Evolutionary conservation across 2,329 filamentous ascomycete species (phyloP).

Genomic region (Davidsoniella neocaledoniae): DNA sequence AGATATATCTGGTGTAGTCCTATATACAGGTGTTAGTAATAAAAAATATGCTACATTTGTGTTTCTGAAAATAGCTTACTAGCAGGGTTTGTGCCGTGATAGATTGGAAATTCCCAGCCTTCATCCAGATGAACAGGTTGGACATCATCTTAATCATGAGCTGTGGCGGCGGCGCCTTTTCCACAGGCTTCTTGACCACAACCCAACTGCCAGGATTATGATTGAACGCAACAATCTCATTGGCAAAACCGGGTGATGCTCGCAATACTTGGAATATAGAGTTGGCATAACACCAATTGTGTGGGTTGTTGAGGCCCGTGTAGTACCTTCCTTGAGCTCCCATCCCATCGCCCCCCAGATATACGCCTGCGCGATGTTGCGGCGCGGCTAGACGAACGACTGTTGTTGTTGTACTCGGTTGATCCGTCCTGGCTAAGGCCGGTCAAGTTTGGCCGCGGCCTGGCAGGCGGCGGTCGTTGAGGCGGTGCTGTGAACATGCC

Average conservation of each 20-base stretch:
- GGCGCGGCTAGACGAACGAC: slow-evolving; percentile 19
- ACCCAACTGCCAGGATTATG: slow-evolving; percentile 47
- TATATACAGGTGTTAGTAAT: slow-evolving; percentile 18
- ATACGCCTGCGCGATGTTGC: neutral
- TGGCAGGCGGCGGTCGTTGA: slow-evolving; percentile 34
- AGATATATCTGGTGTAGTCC: slow-evolving; percentile 35
- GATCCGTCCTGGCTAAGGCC: slow-evolving; percentile 10
- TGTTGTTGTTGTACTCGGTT: slow-evolving; percentile 1
- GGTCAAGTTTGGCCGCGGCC: slow-evolving; percentile 52
- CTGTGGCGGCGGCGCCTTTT: slow-evolving; percentile 35
- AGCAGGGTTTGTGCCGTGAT: slow-evolving; percentile 41
- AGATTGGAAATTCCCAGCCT: slow-evolving; percentile 28
- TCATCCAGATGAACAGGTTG: slow-evolving; percentile 41
- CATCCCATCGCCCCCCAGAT: slow-evolving; percentile 6
- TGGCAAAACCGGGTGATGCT: slow-evolving; percentile 51
- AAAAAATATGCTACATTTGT: slow-evolving; percentile 11
- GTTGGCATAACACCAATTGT: slow-evolving; percentile 82
- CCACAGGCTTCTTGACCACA: slow-evolving; percentile 47
- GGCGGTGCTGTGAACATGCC: slow-evolving; percentile 11
- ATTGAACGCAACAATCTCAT: slow-evolving; percentile 40
- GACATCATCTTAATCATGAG: slow-evolving; percentile 43
- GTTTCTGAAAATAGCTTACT: slow-evolving; percentile 24
- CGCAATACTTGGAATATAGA: slow-evolving; percentile 73
- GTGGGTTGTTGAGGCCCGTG: slow-evolving; percentile 63
- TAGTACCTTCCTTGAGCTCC: slow-evolving; percentile 18